Conservation (phyloP, 345 rosid species). For the Camelina laxa region DNA sequence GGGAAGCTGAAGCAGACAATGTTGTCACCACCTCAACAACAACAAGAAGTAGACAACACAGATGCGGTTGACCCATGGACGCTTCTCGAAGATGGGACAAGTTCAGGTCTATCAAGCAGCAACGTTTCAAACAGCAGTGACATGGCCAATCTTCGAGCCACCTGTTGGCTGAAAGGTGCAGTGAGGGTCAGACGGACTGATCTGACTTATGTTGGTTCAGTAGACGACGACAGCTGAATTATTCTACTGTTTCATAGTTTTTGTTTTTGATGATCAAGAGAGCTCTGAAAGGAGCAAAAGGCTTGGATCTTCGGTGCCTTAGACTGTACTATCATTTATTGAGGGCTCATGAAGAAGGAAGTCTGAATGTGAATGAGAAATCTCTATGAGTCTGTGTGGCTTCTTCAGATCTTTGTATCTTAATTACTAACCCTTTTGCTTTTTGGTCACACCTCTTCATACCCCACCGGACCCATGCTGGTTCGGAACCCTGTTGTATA, state of each 20-base stretch:
- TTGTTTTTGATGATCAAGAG: conserved; percentile 23
- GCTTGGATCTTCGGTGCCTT: conserved; percentile 42
- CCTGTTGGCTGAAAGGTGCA: conserved; percentile 95
- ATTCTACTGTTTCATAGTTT: conserved; percentile 32
- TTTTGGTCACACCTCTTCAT: conserved; percentile 34
- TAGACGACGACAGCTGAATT: conserved; percentile 88
- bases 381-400: conserved; percentile 37
- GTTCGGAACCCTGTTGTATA: conserved; percentile 47
- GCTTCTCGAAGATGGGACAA: conserved; percentile 91
- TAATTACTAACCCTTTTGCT: conserved; percentile 45
- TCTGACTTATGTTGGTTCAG: conserved; percentile 81
- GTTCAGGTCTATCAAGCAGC: conserved; percentile 62
- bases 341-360: conserved; percentile 33
- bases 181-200: conserved; percentile 87
- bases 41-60: conserved; percentile 56
- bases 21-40: conserved; percentile 46
- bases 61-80: conserved; percentile 93
- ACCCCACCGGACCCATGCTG: conserved; percentile 33
- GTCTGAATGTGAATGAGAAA: conserved; percentile 25
- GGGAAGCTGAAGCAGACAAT: conserved; percentile 66
- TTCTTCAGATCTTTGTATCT: conserved; percentile 42
- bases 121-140: conserved; percentile 65
- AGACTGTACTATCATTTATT: conserved; percentile 31
- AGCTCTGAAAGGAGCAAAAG: conserved; percentile 29
- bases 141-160: conserved; percentile 78